Base-by-base conservation (phyloP, 345 rosid genomes). In the Hirschfeldia incana region DNA sequence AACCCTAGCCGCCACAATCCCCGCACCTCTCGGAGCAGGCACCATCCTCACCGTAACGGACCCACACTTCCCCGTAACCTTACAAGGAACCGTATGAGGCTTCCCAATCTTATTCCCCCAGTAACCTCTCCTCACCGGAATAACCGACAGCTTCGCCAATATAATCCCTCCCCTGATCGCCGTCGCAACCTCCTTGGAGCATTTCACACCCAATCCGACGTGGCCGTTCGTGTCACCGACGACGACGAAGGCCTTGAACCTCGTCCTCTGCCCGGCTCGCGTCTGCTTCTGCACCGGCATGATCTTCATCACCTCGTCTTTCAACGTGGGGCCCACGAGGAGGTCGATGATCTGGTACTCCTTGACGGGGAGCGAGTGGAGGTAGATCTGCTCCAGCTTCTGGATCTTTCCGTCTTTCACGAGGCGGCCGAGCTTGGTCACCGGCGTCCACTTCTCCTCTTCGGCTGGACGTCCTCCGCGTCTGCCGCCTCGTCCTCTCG, bases 291-390 rank as follows among this genome's bases (percentile, higher is more conserved):
- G 98, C 15, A 91, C 97, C 0, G 98, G 95, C 81, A 89, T 89
- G 81, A 92, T 92, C 69, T 94, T 92, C 98, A 94, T 94, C 59
- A 94, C 98, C 86, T 94, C 98, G 5, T 94, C 98, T 77, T 92
- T 94, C 78, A 94, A 81, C 0, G 86, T 37, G 0, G 93, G 94
- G 13, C 92, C 95, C 1, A 87, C 85, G 28, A 94, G 94, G 1
- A 75, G 66, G 84, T 92, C 97, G 0, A 94, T 46, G 81, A 94
- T 94, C 80, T 94, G 97, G 29, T 90, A 74, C 88, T 94, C 98
- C 84, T 94, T 94, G 81, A 94, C 88, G 0, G 97, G 98, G 4
- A 94, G 90, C 0, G 97, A 92, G 66, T 90, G 97, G 17, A 92
- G 92, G 69, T 92, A 92, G 84, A 92, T 90, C 66, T 90, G 91